phyloP scores from a whole-genome alignment of 2,329 filamentous ascomycete genomes.

The Phialocephala sp. region DNA sequence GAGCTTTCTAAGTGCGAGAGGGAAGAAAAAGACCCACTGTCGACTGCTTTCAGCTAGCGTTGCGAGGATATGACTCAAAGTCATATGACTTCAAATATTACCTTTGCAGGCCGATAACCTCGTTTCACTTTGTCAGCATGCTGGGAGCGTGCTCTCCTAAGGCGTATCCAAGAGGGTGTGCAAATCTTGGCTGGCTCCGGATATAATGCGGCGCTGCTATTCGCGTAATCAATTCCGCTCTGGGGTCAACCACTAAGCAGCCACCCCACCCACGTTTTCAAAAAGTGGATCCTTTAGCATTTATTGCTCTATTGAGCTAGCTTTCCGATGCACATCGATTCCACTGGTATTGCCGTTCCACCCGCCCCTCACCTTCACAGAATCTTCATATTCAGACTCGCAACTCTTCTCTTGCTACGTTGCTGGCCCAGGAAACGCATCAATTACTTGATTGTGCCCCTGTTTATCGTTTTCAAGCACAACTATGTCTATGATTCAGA shows the following conservation, averaged over 20 bases:
- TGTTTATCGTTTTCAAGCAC: neutral
- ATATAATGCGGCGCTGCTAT: neutral
- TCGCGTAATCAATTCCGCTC: conserved; percentile 2
- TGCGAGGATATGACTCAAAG: neutral
- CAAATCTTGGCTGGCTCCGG: neutral
- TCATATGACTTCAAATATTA: too few relatives aligned
- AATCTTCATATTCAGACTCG: conserved; percentile 1
- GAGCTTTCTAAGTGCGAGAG: neutral
- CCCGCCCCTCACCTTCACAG: conserved; percentile 1
- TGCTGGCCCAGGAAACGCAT: neutral
- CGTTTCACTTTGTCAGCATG: conserved; percentile 5
- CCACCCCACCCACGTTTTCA: neutral
- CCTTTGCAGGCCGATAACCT: too few relatives aligned
- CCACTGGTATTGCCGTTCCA: conserved; percentile 7
- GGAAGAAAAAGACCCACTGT: neutral
- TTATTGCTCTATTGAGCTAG: conserved; percentile 13
- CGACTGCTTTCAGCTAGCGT: conserved; percentile 4
- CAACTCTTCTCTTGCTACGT: neutral
- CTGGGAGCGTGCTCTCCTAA: neutral
- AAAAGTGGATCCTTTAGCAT: conserved; percentile 2
- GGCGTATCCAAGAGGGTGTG: too few relatives aligned
- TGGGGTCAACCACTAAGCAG: neutral
- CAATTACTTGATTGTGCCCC: neutral
- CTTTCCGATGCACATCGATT: conserved; percentile 15
- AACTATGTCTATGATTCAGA: neutral